phyloP scores from a whole-genome alignment of 805 yeast species.

The Komagataella pseudopastoris region DNA sequence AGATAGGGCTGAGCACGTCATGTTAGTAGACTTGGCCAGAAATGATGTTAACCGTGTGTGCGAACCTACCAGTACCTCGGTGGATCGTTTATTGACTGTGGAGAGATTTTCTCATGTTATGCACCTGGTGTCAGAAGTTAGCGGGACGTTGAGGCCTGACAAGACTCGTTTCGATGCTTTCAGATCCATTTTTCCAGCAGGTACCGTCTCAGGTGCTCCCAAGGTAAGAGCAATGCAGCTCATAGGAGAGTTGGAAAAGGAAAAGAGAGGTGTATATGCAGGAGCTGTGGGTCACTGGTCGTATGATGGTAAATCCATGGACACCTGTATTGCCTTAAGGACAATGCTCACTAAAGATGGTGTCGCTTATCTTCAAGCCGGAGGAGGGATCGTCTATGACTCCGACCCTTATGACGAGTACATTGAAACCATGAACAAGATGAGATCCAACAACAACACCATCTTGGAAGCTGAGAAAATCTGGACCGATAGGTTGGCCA shows the following conservation, averaged over 20 bases:
- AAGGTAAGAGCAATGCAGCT: constrained; percentile 95
- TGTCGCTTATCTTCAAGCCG: constrained; percentile 89
- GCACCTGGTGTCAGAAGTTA: constrained; percentile 90
- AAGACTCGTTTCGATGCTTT: constrained; percentile 93
- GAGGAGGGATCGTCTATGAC: constrained; percentile 96
- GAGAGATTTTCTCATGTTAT: constrained; percentile 95
- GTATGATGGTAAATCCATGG: constrained; percentile 89
- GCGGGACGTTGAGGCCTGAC: constrained; percentile 76
- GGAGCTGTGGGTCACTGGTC: constrained; percentile 99
- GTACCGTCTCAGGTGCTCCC: constrained; percentile 98
- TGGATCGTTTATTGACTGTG: constrained; percentile 78
- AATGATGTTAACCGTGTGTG: constrained; percentile 95
- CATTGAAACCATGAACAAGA: constrained; percentile 92
- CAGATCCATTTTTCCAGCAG: constrained; percentile 97
- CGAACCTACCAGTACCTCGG: constrained; percentile 69
- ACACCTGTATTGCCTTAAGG: constrained; percentile 93
- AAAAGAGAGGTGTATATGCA: constrained; percentile 93
- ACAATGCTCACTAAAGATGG: constrained; percentile 94
- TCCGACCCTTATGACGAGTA: constrained; percentile 94
- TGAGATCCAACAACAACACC: constrained; percentile 85
- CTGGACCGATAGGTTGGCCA: constrained; percentile 39
- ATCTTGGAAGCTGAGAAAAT: constrained; percentile 83
- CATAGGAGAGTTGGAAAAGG: constrained; percentile 78
- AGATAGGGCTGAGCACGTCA: constrained; percentile 96
- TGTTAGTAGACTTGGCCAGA: constrained; percentile 96